These are phyloP conservation scores for Albophoma yamanashiensis DNA, from an alignment of 2,329 filamentous ascomycete species.

Conservation along the genomic window DNA sequence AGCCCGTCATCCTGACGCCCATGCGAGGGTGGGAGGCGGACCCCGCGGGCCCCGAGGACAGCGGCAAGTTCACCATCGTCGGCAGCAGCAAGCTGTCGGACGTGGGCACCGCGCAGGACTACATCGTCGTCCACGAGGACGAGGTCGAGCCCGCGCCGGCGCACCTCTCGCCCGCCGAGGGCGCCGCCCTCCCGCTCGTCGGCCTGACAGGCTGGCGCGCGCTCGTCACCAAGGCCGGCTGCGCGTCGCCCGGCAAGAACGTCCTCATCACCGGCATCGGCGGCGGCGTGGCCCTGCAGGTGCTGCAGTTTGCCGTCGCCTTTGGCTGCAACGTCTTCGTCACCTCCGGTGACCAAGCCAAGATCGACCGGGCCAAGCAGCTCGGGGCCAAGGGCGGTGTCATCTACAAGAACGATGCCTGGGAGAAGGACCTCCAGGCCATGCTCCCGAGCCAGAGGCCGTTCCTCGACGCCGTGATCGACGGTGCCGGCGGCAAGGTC, in stretches of 20 bases:
- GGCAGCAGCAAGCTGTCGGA: constrained; percentile 54
- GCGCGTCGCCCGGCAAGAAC: constrained; percentile 55
- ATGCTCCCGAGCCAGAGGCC: constrained; percentile 55
- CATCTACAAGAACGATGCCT: constrained; percentile 64
- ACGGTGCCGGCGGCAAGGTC: constrained; percentile 82
- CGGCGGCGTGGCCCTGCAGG: constrained; percentile 79
- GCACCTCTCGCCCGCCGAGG: constrained; percentile 64
- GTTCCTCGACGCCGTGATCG: constrained; percentile 73
- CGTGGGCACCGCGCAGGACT: constrained; percentile 66
- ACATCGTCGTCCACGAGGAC: constrained; percentile 52
- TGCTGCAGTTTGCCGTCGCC: constrained; percentile 67
- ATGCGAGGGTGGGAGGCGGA: constrained; percentile 65
- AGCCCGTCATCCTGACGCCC: constrained; percentile 70
- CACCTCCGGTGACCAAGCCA: constrained; percentile 62
- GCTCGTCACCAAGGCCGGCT: constrained; percentile 64
- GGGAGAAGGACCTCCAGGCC: constrained; percentile 65
- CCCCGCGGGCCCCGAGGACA: constrained; percentile 62
- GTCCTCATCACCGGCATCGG: constrained; percentile 86
- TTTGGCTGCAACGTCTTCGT: constrained; percentile 72
- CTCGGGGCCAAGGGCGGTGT: constrained; percentile 78
- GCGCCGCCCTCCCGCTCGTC: constrained; percentile 73
- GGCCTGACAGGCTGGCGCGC: constrained; percentile 86
- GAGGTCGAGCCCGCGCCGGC: constrained; percentile 69
- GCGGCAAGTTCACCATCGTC: constrained; percentile 47
- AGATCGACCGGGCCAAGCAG: constrained; percentile 59